Percentiles rank a stretch among this genome's conserved stretches.
Evolutionary conservation across 306 rosid species (phyloP).

Genomic region (Acacia acuminata): DNA sequence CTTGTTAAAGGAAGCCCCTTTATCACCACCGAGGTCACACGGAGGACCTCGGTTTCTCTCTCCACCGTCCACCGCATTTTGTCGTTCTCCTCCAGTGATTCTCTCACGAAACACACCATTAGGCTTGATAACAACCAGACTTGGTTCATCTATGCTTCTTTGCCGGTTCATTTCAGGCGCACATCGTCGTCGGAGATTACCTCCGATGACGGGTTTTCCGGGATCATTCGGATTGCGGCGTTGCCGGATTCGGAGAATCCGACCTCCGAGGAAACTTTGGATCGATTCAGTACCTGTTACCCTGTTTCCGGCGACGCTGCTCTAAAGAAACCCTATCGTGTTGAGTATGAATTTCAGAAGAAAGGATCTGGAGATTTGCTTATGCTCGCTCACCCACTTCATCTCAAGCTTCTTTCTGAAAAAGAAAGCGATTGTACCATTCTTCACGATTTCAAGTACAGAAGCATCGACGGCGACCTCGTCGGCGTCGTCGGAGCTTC

Average conservation of each 20-base stretch:
- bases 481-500: conserved; percentile 88
- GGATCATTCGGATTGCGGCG: conserved; percentile 63
- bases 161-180: conserved; percentile 47
- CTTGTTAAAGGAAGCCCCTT: conserved; percentile 91
- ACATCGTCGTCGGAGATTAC: conserved; percentile 44
- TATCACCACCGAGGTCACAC: conserved; percentile 54
- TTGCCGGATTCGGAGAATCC: conserved; percentile 52
- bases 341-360: conserved; percentile 75
- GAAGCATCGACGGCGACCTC: conserved; percentile 86
- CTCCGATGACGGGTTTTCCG: conserved; percentile 51
- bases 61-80: conserved; percentile 69
- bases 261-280: conserved; percentile 50
- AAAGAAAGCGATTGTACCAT: conserved; percentile 36
- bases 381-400: conserved; percentile 88
- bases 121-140: conserved; percentile 72
- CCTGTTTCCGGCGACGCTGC: conserved; percentile 74
- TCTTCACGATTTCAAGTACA: conserved; percentile 64
- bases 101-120: conserved; percentile 63
- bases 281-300: conserved; percentile 68
- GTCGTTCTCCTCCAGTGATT: conserved; percentile 42
- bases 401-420: conserved; percentile 54
- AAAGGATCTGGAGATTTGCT: conserved; percentile 78
- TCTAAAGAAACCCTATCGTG: conserved; percentile 51
- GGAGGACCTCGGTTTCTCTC: conserved; percentile 50
- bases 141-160: conserved; percentile 73